Evolutionary conservation across 192 early-diverging fungal species (phyloP), one percentile per base, ranked within the genome.

Genomic region (Backusella macrospora): DNA sequence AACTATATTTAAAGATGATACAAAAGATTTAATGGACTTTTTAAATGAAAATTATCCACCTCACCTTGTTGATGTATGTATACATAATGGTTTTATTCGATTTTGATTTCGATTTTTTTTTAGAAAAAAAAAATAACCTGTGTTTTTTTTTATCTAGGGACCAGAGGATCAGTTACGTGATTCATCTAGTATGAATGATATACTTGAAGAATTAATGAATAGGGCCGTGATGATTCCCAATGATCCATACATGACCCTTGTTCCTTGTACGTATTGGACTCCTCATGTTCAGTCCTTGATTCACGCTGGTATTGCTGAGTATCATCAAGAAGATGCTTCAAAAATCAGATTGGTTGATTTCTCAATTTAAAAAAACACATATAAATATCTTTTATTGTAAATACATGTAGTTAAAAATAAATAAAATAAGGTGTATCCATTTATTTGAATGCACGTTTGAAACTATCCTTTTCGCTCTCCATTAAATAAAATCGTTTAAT

Each of bases 231-330:
- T 71, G 47, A 65, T 48, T 46, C 78, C 83, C 4, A 65, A 69
- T 6, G 77, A 85, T 49, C 84, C 87, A 2, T 88, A 86, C 62
- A 40, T 86, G 1, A 42, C 63, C 0, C 26, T 88, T 13, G 66
- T 77, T n/a, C 76, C 65, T 37, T 84, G 84, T n/a, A 76, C 72
- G n/a, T 86, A 81, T 40, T 84, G 84, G 77, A 75, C 82, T 2
- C 87, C 87, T 4, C 83, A 88, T 52, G 73, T 86, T 38, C 81
- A 88, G 62, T 78, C 82, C n/a, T 59, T 88, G 18, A 73, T 88
- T 64, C 82, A 84, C 40, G 85, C 84, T 3, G 81, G 84, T 7
- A 77, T 88, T 70, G 85, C 83, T 14, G 69, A 75, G 2, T 78
- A 84, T 62, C 82, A 86, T 76, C 85, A 85, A 42, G 66, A 80